Base-by-base conservation (phyloP, 2,329 filamentous ascomycete species). In the Cyanodermella asteris region DNA sequence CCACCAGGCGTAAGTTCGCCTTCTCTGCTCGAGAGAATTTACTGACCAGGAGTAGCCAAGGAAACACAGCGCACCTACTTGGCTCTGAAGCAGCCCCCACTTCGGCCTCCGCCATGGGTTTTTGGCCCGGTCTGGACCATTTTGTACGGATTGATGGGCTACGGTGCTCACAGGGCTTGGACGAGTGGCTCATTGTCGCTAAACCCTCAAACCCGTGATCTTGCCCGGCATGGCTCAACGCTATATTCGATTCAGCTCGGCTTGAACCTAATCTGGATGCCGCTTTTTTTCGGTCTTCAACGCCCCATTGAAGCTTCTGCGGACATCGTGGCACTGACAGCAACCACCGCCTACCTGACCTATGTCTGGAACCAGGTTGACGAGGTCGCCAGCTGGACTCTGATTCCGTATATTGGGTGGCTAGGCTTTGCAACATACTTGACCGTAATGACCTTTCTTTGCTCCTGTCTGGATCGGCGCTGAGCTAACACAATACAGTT, bases 221-320 rank as follows among this genome's bases (percentile, higher is more conserved):
- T 65, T 27, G 67, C 73, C 26, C 64, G 34, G 34, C 34, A 68
- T 35, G 73, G 71, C 36, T 72, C 77, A 29, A 77, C 73, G 0
- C 60, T 93, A 16, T 93, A 91, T 55, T 76, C 75, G 3, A 57
- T 81, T 31, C 82, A 93, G 50, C 68, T 93, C 5, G 75, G 62
- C 7, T 58, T 93, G 25, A 93, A 93, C 46, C 56, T 91, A 16
- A 48, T 72, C 27, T 94, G 78, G 78, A 93, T 81, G 64, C 84
- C 84, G 8, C 61, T 93, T 7, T 93, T 93, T 61, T 93, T 91
- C 44, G 61, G 64, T n/a, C 43, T 72, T 25, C 70, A 72, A 34
- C 64, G 66, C 10, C 80, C 81, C 1, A 58, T 72, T 26, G 64
- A 68, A 41, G 81, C 82, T 4, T 67, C 77, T 5, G 60, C 61